Percentiles rank a stretch among this genome's conserved stretches.
phyloP scores from a whole-genome alignment of 345 rosid genomes.

The Gossypium sturtianum region DNA sequence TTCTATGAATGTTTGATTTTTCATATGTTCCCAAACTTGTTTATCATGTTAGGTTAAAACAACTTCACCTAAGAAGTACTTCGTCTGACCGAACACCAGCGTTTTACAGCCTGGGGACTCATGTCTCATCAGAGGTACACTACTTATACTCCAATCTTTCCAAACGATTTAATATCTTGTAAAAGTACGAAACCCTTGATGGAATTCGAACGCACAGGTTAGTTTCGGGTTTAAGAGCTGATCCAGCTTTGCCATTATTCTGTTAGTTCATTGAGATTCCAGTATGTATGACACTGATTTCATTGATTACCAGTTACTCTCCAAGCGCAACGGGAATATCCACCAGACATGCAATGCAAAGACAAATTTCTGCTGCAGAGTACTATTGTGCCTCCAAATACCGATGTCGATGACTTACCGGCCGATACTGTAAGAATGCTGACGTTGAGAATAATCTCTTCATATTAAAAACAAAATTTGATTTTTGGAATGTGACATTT shows the following conservation, averaged over 20 bases:
- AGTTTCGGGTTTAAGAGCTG: neutral
- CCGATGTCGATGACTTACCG: constrained; percentile 79
- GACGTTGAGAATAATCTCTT: constrained; percentile 1
- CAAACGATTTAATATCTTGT: neutral
- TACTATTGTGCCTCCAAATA: constrained; percentile 62
- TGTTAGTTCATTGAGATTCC: neutral
- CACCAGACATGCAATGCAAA: constrained; percentile 86
- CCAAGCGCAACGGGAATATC: constrained; percentile 77
- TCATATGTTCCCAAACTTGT: neutral
- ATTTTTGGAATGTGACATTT: neutral
- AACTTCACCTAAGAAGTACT: constrained; percentile 91
- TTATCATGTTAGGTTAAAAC: constrained; percentile 66
- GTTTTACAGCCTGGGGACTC: constrained; percentile 79
- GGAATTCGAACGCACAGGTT: neutral
- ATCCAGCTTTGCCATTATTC: neutral
- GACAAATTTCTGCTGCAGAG: constrained; percentile 95
- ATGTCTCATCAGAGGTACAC: constrained; percentile 57
- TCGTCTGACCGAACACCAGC: constrained; percentile 83
- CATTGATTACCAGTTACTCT: constrained; percentile 61
- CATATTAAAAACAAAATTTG: neutral
- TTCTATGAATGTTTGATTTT: neutral
- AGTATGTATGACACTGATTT: constrained; percentile 15
- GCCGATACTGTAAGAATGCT: constrained; percentile 62
- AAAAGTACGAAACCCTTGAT: neutral
- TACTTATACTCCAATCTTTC: neutral